Conservation (phyloP, 257 asterid genomes). For the Solanum raphanifolium region DNA sequence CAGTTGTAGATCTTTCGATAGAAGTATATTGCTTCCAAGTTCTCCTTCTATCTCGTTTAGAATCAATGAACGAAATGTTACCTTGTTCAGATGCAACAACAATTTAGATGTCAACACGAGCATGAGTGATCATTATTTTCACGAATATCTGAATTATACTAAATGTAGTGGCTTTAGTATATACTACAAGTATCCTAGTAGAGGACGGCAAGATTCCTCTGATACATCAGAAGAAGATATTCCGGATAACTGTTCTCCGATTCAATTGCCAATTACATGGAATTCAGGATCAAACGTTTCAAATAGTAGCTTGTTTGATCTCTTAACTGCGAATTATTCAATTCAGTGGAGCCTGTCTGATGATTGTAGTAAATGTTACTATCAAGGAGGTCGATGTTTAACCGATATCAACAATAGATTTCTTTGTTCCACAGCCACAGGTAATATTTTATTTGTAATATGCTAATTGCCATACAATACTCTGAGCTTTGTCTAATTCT, state of each 20-base stretch:
- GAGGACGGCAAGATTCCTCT: rapidly evolving
- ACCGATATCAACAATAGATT: rapidly evolving
- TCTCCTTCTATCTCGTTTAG: neutral
- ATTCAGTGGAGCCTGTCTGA: neutral
- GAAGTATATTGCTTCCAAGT: neutral
- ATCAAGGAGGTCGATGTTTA: neutral
- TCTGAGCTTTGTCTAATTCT: too few relatives aligned
- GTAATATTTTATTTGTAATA: too few relatives aligned
- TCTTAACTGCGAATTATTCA: neutral
- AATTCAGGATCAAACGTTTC: rapidly evolving
- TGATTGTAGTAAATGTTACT: neutral
- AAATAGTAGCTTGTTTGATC: neutral
- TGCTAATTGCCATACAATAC: too few relatives aligned
- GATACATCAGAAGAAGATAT: neutral
- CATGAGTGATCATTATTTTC: neutral
- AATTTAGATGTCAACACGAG: neutral
- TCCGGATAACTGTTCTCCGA: neutral
- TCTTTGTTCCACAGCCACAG: neutral
- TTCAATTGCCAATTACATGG: neutral
- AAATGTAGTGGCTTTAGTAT: neutral
- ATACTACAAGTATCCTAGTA: neutral
- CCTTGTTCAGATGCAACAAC: neutral
- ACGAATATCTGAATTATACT: neutral
- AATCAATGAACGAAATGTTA: too few relatives aligned
- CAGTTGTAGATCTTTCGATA: neutral